Percentiles rank a stretch among this genome's conserved stretches.
Evolutionary conservation across 441 rosid species (phyloP).

Genomic region (Populus trichocarpa): DNA sequence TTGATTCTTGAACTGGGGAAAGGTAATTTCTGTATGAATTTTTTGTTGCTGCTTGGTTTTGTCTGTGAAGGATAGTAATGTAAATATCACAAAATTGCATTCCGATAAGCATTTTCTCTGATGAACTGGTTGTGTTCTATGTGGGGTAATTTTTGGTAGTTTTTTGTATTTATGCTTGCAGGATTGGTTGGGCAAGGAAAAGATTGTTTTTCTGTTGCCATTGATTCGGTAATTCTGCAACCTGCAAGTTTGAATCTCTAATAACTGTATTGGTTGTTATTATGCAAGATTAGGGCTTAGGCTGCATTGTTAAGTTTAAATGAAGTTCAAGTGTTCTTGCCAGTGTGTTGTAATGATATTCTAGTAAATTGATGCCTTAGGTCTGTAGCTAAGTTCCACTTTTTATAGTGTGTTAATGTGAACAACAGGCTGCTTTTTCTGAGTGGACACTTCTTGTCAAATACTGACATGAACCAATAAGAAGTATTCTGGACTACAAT

Average conservation of each 20-base stretch:
- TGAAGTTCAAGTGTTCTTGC: neutral
- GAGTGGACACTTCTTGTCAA: neutral
- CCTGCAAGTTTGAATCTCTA: slow-evolving; percentile 1
- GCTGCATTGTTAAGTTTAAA: neutral
- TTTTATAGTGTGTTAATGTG: neutral
- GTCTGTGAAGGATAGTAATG: neutral
- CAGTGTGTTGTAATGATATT: neutral
- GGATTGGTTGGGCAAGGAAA: slow-evolving; percentile 57
- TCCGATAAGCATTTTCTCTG: neutral
- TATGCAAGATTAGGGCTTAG: neutral
- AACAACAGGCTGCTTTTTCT: neutral
- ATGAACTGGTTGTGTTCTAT: slow-evolving; percentile 10
- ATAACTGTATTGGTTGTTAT: neutral
- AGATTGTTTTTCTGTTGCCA: slow-evolving; percentile 57
- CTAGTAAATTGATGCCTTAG: neutral
- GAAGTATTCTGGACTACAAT: neutral
- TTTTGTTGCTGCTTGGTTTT: neutral
- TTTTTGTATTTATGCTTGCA: slow-evolving; percentile 20
- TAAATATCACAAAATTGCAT: neutral
- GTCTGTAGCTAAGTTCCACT: neutral
- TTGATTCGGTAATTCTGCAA: slow-evolving; percentile 60
- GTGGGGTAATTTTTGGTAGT: neutral
- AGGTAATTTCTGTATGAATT: slow-evolving; percentile 38
- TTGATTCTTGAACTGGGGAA: slow-evolving; percentile 63
- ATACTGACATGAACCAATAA: neutral